Percentiles rank a stretch among this genome's conserved stretches.
phyloP scores from a whole-genome alignment of 1,284 basidiomycete species.

The Dichomitus squalens region DNA sequence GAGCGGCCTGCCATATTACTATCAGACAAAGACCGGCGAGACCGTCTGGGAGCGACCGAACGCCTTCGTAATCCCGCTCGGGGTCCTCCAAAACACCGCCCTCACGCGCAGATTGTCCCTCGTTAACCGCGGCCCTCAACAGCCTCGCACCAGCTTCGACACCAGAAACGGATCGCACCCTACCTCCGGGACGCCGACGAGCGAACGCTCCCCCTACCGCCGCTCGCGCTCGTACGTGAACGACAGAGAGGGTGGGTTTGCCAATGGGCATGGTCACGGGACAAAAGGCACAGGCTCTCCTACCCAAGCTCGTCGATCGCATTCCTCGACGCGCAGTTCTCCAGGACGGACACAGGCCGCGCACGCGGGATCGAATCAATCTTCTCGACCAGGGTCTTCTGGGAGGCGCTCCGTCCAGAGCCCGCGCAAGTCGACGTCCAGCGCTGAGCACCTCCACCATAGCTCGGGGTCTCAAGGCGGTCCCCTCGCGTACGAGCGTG shows the following conservation, averaged over 20 bases:
- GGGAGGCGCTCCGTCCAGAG: conserved; percentile 17
- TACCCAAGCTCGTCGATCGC: conserved; percentile 24
- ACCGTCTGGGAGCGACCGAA: conserved; percentile 89
- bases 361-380: conserved; percentile 17
- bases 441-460: conserved; percentile 21
- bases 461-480: conserved; percentile 25
- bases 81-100: conserved; percentile 84
- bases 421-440: conserved; percentile 18
- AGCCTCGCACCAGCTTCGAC: neutral
- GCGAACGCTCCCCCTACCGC: conserved; percentile 30
- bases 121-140: conserved; percentile 21
- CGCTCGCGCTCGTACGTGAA: conserved; percentile 30
- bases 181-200: conserved; percentile 29
- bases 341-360: conserved; percentile 28
- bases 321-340: conserved; percentile 32
- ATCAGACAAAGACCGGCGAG: conserved; percentile 85
- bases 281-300: conserved; percentile 2
- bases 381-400: conserved; percentile 19
- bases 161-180: conserved; percentile 24
- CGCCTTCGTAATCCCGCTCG: conserved; percentile 88
- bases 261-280: neutral
- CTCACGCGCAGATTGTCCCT: conserved; percentile 64
- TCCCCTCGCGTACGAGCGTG: conserved; percentile 34
- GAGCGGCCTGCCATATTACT: conserved; percentile 86
- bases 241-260: conserved; percentile 20